Conservation (phyloP, 116 monocot genomes). For the Cymodocea nodosa region DNA sequence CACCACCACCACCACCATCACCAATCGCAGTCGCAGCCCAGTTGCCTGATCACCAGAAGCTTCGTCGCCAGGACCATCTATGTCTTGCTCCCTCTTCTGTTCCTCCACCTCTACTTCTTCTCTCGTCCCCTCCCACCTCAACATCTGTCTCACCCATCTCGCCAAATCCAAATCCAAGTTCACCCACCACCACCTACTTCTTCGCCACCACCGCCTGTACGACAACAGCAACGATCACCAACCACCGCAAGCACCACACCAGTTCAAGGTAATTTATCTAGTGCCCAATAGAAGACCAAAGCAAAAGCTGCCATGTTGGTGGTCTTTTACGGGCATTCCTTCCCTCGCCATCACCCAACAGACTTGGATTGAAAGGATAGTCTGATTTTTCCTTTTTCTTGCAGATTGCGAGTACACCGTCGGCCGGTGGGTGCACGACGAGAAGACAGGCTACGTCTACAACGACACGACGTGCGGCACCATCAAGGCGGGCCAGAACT, state of each 20-base stretch:
- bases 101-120: constrained; percentile 13
- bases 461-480: constrained; percentile 56
- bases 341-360: no score
- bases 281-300: not conserved
- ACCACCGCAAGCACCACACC: not conserved
- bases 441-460: constrained; percentile 34
- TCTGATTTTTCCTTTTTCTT: not conserved
- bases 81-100: constrained; percentile 5
- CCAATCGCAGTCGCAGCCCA: not conserved
- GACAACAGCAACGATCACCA: not conserved
- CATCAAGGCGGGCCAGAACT: constrained; percentile 78
- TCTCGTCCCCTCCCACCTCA: not conserved
- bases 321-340: no score
- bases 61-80: constrained; percentile 5
- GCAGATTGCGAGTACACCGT: constrained; percentile 45
- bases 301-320: not conserved
- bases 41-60: constrained; percentile 3
- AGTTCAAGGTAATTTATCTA: not conserved
- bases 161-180: not conserved
- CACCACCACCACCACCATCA: not conserved
- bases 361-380: not conserved
- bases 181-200: constrained; percentile 2
- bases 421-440: constrained; percentile 43
- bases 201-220: not conserved
- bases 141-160: not conserved